Conservation (phyloP, 345 rosid species). For the Eucalyptus sp. region DNA sequence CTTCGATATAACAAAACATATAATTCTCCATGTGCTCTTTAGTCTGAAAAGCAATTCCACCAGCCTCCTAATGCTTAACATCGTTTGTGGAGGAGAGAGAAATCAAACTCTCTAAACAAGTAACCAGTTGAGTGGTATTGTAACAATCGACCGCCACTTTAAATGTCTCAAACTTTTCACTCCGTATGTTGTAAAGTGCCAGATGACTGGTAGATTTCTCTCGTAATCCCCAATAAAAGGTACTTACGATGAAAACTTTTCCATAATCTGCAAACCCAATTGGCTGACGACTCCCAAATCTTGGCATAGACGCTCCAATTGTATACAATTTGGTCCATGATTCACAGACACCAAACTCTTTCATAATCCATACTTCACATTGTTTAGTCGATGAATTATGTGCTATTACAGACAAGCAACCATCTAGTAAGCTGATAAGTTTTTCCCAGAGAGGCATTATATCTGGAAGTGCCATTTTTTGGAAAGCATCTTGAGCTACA, state of each 20-base stretch:
- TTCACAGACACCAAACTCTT: neutral
- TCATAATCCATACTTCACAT: neutral
- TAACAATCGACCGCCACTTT: rapidly evolving
- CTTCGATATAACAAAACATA: neutral
- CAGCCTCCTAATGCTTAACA: neutral
- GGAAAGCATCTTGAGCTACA: neutral
- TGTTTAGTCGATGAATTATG: neutral
- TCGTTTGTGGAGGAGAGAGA: neutral
- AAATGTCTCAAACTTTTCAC: neutral
- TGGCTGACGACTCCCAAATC: rapidly evolving
- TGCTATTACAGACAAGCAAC: neutral
- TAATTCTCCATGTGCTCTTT: neutral
- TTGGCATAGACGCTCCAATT: rapidly evolving
- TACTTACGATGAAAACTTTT: neutral
- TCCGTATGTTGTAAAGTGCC: neutral
- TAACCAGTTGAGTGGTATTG: neutral
- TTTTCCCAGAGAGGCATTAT: neutral
- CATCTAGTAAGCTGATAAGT: neutral
- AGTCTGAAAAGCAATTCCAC: neutral
- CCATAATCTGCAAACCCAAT: neutral
- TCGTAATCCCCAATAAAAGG: neutral
- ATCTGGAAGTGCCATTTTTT: neutral
- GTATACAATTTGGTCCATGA: neutral
- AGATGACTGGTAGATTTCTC: rapidly evolving
- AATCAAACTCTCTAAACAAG: neutral